Evolutionary conservation across 2,329 filamentous ascomycete genomes (phyloP).

Genomic region (Colletotrichum sp.): DNA sequence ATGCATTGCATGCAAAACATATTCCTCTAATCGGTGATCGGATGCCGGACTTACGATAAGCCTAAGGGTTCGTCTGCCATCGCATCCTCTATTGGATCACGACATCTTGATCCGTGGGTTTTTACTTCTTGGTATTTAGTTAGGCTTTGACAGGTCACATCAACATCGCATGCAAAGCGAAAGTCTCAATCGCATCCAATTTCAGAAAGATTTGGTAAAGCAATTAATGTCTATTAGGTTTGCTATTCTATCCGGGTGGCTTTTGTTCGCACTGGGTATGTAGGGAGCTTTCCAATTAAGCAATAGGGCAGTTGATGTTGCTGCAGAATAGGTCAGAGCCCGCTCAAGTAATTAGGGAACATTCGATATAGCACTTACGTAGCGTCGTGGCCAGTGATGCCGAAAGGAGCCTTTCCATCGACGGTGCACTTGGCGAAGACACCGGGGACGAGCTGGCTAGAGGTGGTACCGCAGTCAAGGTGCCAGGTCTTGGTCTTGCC

Average conservation of each 20-base stretch:
- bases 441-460: not conserved
- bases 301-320: conserved; percentile 11
- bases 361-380: not conserved
- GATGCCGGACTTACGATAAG: not conserved
- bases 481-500: not conserved
- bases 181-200: not conserved
- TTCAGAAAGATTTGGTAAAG: not conserved
- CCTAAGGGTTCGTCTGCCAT: not conserved
- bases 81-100: not conserved
- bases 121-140: not conserved
- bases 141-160: not conserved
- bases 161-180: not conserved
- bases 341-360: not conserved
- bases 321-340: not conserved
- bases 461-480: conserved; percentile 10
- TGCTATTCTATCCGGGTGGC: not conserved
- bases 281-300: not conserved
- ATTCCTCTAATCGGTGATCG: not conserved
- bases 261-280: not conserved
- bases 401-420: not conserved
- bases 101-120: not conserved
- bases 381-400: not conserved
- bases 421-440: conserved; percentile 20
- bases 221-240: not conserved
- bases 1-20: not conserved